phyloP scores from a whole-genome alignment of 805 yeast species.

The Candida glaebosa region DNA sequence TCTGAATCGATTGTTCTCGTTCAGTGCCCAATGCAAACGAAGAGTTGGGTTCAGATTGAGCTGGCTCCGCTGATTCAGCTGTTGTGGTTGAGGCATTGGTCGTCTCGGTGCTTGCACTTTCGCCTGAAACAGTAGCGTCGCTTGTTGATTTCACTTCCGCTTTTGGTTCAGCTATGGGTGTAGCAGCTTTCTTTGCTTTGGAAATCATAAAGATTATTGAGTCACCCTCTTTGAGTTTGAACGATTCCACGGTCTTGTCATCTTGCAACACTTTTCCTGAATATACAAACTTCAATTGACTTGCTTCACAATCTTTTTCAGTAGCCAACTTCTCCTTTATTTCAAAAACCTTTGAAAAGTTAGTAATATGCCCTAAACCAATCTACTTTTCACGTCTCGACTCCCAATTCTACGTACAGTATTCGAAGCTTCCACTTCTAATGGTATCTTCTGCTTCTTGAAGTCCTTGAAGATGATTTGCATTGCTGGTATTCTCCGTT shows the following conservation, averaged over 20 bases:
- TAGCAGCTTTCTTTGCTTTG: conserved; percentile 28
- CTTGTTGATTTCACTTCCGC: conserved; percentile 24
- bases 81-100: conserved; percentile 17
- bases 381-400: neutral
- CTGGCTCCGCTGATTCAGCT: conserved; percentile 8
- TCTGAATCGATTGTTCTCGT: conserved; percentile 72
- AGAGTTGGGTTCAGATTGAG: conserved; percentile 19
- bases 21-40: conserved; percentile 72
- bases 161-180: conserved; percentile 14
- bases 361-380: conserved; percentile 7
- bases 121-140: conserved; percentile 10
- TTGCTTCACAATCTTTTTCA: conserved; percentile 62
- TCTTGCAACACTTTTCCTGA: conserved; percentile 90
- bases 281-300: conserved; percentile 83
- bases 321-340: conserved; percentile 72
- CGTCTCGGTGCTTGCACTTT: conserved; percentile 16
- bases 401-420: conserved; percentile 45
- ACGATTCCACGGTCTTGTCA: conserved; percentile 66
- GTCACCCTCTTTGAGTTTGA: conserved; percentile 79
- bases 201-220: conserved; percentile 91
- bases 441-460: conserved; percentile 81
- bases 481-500: conserved; percentile 39
- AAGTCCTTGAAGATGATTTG: conserved; percentile 84
- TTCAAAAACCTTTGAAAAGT: conserved; percentile 48
- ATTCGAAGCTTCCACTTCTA: conserved; percentile 70